phyloP scores from a whole-genome alignment of 306 rosid genomes.

The Castanospermum australe region DNA sequence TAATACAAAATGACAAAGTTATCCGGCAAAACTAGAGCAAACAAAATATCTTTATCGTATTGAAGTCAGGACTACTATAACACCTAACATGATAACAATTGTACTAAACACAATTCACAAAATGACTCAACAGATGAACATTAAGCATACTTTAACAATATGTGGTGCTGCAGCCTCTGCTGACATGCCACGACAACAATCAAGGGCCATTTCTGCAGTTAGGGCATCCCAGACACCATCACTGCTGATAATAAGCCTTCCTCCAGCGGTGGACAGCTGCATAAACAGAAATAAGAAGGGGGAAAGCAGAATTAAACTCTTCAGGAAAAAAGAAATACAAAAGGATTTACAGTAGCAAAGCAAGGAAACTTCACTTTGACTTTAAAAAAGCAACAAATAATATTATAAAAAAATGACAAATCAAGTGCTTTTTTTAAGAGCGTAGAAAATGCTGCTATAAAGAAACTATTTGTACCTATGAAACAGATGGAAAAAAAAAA shows the following conservation, averaged over 20 bases:
- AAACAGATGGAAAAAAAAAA: constrained; percentile 18
- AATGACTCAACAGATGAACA: constrained; percentile 5
- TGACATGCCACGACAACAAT: constrained; percentile 87
- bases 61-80: constrained; percentile 13
- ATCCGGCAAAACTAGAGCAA: constrained; percentile 5
- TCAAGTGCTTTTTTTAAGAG: neutral
- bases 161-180: constrained; percentile 85
- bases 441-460: constrained; percentile 1
- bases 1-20: neutral
- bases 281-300: constrained; percentile 14
- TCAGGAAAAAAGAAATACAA: neutral
- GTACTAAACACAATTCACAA: constrained; percentile 13
- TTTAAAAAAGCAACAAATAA: constrained; percentile 1
- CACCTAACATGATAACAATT: neutral
- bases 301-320: constrained; percentile 5
- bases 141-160: constrained; percentile 74
- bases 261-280: constrained; percentile 91
- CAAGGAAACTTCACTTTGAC: neutral
- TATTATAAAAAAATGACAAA: neutral
- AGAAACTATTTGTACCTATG: neutral
- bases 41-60: constrained; percentile 19
- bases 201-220: constrained; percentile 77
- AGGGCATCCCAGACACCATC: constrained; percentile 99
- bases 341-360: neutral
- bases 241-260: constrained; percentile 91